Percentiles rank a stretch among this genome's conserved stretches.
Evolutionary conservation across 2,329 filamentous ascomycete genomes (phyloP).

Genomic region (Cercospora nicotianae): DNA sequence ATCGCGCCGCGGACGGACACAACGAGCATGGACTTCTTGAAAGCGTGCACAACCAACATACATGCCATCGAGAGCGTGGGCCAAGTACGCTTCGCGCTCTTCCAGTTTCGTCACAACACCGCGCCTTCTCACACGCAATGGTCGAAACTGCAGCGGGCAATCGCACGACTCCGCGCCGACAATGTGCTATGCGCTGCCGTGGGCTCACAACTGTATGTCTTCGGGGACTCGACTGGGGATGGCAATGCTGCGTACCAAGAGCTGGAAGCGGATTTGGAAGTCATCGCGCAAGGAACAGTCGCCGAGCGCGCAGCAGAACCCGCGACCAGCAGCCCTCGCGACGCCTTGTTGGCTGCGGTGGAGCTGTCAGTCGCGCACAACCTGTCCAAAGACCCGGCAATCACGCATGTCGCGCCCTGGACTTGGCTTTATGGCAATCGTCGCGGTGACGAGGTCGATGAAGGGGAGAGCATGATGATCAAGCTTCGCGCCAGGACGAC

Average conservation of each 20-base stretch:
- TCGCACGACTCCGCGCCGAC: slow-evolving; percentile 21
- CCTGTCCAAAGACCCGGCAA: slow-evolving; percentile 17
- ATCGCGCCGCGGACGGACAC: slow-evolving; percentile 6
- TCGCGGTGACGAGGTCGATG: slow-evolving; percentile 1
- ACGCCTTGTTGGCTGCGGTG: slow-evolving; percentile 31
- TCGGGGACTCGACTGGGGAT: slow-evolving; percentile 10
- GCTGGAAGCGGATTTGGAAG: neutral
- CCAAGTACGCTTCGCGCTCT: slow-evolving; percentile 17
- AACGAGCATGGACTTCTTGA: slow-evolving; percentile 39
- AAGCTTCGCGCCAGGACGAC: slow-evolving; percentile 21
- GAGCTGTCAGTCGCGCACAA: slow-evolving; percentile 24
- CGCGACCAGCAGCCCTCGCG: slow-evolving; percentile 1
- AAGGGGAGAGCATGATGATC: slow-evolving; percentile 14
- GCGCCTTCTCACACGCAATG: neutral
- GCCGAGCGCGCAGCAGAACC: neutral
- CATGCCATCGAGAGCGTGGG: slow-evolving; percentile 28
- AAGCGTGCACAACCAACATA: slow-evolving; percentile 38
- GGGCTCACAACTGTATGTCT: slow-evolving; percentile 20
- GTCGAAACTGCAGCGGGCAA: slow-evolving; percentile 9
- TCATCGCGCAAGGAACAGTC: slow-evolving; percentile 6
- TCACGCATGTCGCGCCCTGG: slow-evolving; percentile 26
- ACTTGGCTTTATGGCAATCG: slow-evolving; percentile 22
- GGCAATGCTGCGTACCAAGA: neutral
- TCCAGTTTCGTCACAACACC: slow-evolving; percentile 11
- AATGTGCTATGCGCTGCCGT: slow-evolving; percentile 25